Evolutionary conservation across 805 yeast species (phyloP), one percentile per base, ranked within the genome.

Genomic region (Barnettozyma californica): DNA sequence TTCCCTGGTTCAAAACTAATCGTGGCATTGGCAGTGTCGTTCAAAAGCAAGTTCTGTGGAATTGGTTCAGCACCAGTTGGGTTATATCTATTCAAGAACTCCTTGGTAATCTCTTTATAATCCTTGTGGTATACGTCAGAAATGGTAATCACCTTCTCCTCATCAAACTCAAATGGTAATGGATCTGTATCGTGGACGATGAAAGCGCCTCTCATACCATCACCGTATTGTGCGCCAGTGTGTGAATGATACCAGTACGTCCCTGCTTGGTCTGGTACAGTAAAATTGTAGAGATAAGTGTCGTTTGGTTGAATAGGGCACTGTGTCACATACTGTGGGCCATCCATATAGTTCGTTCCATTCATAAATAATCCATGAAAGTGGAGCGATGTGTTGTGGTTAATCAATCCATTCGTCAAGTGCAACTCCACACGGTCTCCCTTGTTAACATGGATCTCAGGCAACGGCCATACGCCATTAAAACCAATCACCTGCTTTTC

Each of bases 21-120:
- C 1, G 83, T 73, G 5, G 68, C 75, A 53, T 81, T 80, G 46
- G 75, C 71, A 6, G 87, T 71, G 54, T 86, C 87, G 62, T 85
- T 84, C 60, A 84, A 76, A 37, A 86, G 67, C 18, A 78, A 51
- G 58, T 78, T 80, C 53, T 81, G 82, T 2, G 92, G 92, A 44
- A 85, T 74, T 14, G 95, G 95, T 61, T 86, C 95, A 16, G 87
- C 89, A 37, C 95, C 95, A 2, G 91, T 85, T 19, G 95, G 95
- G 56, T 86, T 86, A 60, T 77, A 86, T 54, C 86, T 70, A 38
- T 76, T 74, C 58, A 81, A 63, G 62, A 84, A 85, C 36, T 69
- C 68, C 18, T 65, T 54, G 43, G 71, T 63, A 25, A 84, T 68
- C 3, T 66, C 74, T 26, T 68, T 66, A 52, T 81, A 74, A 44